phyloP scores from a whole-genome alignment of 352 stramenopile species.

The Globisporangium cederbergense region DNA sequence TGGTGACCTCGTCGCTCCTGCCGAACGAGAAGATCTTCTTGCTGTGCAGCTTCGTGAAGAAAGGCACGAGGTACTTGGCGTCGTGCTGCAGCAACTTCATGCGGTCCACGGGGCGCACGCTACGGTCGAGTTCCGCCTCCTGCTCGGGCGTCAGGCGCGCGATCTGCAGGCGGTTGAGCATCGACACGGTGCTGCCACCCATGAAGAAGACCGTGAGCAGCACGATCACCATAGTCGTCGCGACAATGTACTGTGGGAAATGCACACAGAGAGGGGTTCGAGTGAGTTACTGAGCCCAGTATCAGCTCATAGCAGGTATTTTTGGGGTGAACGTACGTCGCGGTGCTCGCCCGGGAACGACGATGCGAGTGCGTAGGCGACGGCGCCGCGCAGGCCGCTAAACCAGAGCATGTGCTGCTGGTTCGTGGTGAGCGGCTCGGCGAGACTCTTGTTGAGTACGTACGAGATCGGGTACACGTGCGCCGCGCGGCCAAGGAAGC shows the following conservation, averaged over 20 bases:
- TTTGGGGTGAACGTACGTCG: slow-evolving; percentile 24
- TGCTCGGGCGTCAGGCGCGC: slow-evolving; percentile 67
- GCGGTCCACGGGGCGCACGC: slow-evolving; percentile 72
- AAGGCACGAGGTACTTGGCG: slow-evolving; percentile 78
- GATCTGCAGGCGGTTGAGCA: slow-evolving; percentile 87
- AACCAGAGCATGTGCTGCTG: slow-evolving; percentile 95
- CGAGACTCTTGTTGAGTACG: slow-evolving; percentile 54
- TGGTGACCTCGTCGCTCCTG: slow-evolving; percentile 26
- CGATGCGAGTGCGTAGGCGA: slow-evolving; percentile 89
- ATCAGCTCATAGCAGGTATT: neutral
- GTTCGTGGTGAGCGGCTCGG: slow-evolving; percentile 70
- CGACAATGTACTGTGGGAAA: slow-evolving; percentile 58
- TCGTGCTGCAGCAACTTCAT: slow-evolving; percentile 80
- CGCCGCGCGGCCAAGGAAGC: slow-evolving; percentile 72
- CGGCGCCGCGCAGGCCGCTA: slow-evolving; percentile 89
- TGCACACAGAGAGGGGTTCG: neutral
- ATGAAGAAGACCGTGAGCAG: slow-evolving; percentile 90
- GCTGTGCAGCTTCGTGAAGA: slow-evolving; percentile 69
- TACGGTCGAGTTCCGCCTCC: slow-evolving; percentile 66
- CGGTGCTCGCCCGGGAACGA: slow-evolving; percentile 84
- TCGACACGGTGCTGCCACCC: slow-evolving; percentile 84
- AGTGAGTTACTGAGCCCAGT: neutral
- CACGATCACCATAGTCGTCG: slow-evolving; percentile 90
- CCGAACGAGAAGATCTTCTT: slow-evolving; percentile 36
- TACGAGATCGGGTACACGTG: slow-evolving; percentile 87